Conservation (phyloP, 306 rosid genomes). For the Nissolia schottii region DNA sequence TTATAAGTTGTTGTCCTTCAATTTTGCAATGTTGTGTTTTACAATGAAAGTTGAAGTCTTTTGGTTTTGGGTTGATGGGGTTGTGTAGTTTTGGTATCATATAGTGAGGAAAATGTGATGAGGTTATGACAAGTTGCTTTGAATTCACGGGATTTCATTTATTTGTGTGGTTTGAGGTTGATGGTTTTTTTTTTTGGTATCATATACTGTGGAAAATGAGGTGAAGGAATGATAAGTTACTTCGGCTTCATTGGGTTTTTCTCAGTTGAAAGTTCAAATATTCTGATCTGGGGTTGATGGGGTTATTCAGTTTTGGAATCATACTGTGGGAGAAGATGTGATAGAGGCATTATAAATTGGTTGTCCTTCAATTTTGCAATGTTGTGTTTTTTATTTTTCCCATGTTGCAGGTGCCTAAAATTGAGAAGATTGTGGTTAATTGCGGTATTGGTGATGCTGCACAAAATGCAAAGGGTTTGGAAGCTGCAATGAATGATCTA, state of each 20-base stretch:
- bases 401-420: constrained; percentile 72
- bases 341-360: not conserved
- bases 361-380: constrained; percentile 24
- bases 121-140: not conserved
- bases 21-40: too few species aligned
- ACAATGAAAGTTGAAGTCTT: not conserved
- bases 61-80: not conserved
- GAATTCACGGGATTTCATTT: not conserved
- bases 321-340: not conserved
- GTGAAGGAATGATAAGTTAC: not conserved
- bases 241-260: constrained; percentile 5
- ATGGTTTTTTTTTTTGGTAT: not conserved
- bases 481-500: constrained; percentile 79
- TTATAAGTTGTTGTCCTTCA: too few species aligned
- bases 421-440: constrained; percentile 87
- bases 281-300: not conserved
- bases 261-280: not conserved
- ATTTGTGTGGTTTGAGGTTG: not conserved
- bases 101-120: not conserved
- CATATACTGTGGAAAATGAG: not conserved
- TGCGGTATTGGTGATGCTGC: constrained; percentile 99
- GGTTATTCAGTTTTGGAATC: not conserved
- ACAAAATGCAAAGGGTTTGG: constrained; percentile 93
- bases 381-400: not conserved
- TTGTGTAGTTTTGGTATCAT: not conserved